Base-by-base conservation (phyloP, 164 flowering plant species). In the Paratinospora sagittata region DNA sequence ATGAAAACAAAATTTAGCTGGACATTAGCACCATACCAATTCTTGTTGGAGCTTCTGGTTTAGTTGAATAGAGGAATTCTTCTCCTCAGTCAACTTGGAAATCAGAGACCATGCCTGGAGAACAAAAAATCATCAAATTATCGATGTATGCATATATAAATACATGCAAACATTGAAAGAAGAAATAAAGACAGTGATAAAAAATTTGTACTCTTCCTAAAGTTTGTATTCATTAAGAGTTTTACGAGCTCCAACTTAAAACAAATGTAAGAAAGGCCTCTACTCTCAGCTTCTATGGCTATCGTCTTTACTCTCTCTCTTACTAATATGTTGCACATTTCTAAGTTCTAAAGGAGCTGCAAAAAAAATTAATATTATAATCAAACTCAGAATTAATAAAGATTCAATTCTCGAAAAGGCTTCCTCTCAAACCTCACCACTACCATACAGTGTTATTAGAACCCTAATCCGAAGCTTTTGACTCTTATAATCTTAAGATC, bases 51-150 rank as follows among this genome's bases (percentile, higher is more conserved):
- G 88, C 72, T 76, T 85, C 76, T 91, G 89, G 74, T 78, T 91
- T 81, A 86, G 87, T 78, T 82, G 82, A 69, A 83, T 45, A 39
- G 89, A 90, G 76, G 75, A 70, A 71, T 83, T 78, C 80, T 83
- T 89, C 88, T 91, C 97, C 63, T 84, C 89, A 1, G 79, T 87
- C 82, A 91, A 76, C 83, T 81, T 89, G 26, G 92, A 83, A 76
- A 91, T 81, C 76, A 77, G 52, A 37, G 87, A 75, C 84, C 66
- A 75, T 66, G 75, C 80, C 92, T 89, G 79, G 70, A 52, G 36
- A 63, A 78, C n/a, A 83, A 69, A n/a, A 55, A 14, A 55, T 19
- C 24, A 55, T 55, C 6, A 17, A 55, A 55, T 55, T 1, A 55
- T 3, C 8, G 39, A 36, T 36, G 39, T 36, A 36, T 36, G 39